Conservation (phyloP, 129 eudicot species). For the Rutidosis leptorrhynchoides region DNA sequence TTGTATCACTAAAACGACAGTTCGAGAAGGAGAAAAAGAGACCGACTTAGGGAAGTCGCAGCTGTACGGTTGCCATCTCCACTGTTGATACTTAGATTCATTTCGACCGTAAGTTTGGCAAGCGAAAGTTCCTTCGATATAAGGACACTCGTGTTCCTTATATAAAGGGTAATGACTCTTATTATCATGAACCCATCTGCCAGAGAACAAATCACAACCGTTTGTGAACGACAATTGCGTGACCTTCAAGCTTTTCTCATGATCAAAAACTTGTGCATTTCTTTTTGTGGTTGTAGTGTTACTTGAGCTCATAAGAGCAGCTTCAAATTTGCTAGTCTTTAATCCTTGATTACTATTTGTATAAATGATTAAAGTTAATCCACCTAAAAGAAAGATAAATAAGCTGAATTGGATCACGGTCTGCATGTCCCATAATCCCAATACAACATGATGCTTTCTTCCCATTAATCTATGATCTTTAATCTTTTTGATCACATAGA, state of each 20-base stretch:
- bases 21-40: constrained; percentile 15
- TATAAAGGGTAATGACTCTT: constrained; percentile 46
- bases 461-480: not conserved
- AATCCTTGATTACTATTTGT: constrained; percentile 17
- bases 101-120: constrained; percentile 54
- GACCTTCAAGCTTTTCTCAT: constrained; percentile 8
- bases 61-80: constrained; percentile 68
- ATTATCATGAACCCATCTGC: constrained; percentile 61
- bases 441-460: constrained; percentile 17
- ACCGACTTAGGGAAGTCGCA: constrained; percentile 65
- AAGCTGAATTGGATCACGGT: constrained; percentile 29
- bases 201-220: constrained; percentile 53
- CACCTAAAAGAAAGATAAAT: constrained; percentile 31
- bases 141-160: constrained; percentile 50
- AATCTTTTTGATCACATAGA: not conserved
- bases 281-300: not conserved
- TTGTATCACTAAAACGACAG: not conserved
- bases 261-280: constrained; percentile 10
- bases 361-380: constrained; percentile 21
- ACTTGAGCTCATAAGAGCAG: not conserved
- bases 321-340: not conserved
- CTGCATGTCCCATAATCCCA: constrained; percentile 29
- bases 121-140: constrained; percentile 45
- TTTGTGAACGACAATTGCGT: not conserved
- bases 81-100: constrained; percentile 44